Conservation (phyloP, 129 eudicot genomes). For the Arctium minus region DNA sequence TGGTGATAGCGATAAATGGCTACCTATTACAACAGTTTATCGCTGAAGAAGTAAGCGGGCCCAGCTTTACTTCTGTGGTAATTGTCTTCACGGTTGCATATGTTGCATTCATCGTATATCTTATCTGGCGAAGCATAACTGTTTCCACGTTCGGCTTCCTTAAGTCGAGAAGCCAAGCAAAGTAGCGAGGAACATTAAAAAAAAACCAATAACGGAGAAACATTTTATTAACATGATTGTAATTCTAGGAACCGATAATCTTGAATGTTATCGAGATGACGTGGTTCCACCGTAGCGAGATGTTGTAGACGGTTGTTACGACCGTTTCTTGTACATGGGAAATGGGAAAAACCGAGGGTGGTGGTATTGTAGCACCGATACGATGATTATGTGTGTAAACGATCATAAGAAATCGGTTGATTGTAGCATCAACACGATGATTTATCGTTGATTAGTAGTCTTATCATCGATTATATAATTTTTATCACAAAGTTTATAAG, state of each 20-base stretch:
- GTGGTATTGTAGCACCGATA: not conserved
- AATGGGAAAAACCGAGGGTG: not conserved
- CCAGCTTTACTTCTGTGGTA: constrained; percentile 38
- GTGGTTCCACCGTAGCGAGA: not conserved
- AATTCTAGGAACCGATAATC: not conserved
- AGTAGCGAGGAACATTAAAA: not conserved
- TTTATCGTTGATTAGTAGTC: not conserved
- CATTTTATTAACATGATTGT: not conserved
- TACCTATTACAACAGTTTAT: constrained; percentile 77
- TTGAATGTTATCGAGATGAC: not conserved
- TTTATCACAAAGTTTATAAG: not conserved
- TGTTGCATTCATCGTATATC: constrained; percentile 56
- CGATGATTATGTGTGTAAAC: not conserved
- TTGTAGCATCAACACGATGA: not conserved
- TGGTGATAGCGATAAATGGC: constrained; percentile 83
- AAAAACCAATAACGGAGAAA: not conserved
- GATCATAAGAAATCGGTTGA: not conserved
- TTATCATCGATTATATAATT: not conserved
- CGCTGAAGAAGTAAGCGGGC: constrained; percentile 64
- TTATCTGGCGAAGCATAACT: constrained; percentile 44
- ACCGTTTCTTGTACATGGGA: not conserved
- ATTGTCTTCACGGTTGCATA: constrained; percentile 51
- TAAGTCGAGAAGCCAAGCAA: constrained; percentile 24
- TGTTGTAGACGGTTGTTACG: constrained; percentile 1
- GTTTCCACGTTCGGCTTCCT: constrained; percentile 33